Conservation (phyloP, 305 asterid genomes). For the Fraxinus ornus region DNA sequence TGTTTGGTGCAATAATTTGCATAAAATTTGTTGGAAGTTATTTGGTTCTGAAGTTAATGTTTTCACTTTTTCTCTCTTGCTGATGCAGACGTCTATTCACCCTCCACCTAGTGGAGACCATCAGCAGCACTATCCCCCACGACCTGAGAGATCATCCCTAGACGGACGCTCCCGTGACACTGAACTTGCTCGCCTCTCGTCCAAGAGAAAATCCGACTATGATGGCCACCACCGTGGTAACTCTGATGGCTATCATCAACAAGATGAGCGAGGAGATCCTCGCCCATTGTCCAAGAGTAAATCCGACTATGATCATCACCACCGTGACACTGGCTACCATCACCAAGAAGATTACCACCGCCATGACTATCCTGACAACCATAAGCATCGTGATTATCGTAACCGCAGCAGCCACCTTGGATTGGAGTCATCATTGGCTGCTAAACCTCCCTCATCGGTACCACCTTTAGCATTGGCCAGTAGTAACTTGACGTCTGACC, state of each 20-base stretch:
- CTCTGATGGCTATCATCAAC: slow-evolving; percentile 30
- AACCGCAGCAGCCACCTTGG: slow-evolving; percentile 38
- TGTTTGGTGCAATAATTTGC: background rate
- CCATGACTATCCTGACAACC: slow-evolving; percentile 27
- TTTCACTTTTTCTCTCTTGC: background rate
- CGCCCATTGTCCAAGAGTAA: background rate
- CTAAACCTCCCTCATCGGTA: background rate
- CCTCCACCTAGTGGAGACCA: slow-evolving; percentile 40
- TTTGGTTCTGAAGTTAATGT: background rate
- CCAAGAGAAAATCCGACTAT: slow-evolving; percentile 57
- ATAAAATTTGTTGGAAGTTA: background rate
- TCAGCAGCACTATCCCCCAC: slow-evolving; percentile 36
- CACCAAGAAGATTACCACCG: slow-evolving; percentile 31
- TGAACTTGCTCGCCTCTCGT: slow-evolving; percentile 59
- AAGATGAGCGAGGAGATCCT: background rate
- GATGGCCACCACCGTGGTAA: slow-evolving; percentile 26
- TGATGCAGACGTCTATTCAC: slow-evolving; percentile 41
- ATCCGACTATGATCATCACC: slow-evolving; percentile 21
- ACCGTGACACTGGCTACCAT: slow-evolving; percentile 24
- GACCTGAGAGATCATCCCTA: slow-evolving; percentile 45
- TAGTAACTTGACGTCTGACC: slow-evolving; percentile 34
- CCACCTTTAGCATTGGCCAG: slow-evolving; percentile 19
- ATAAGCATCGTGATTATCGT: slow-evolving; percentile 25
- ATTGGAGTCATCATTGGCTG: slow-evolving; percentile 42
- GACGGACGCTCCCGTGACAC: slow-evolving; percentile 59